These are phyloP conservation scores for Pseudonitzschia delicatissima DNA, from an alignment of 108 stramenopile species.

Conservation along the genomic window DNA sequence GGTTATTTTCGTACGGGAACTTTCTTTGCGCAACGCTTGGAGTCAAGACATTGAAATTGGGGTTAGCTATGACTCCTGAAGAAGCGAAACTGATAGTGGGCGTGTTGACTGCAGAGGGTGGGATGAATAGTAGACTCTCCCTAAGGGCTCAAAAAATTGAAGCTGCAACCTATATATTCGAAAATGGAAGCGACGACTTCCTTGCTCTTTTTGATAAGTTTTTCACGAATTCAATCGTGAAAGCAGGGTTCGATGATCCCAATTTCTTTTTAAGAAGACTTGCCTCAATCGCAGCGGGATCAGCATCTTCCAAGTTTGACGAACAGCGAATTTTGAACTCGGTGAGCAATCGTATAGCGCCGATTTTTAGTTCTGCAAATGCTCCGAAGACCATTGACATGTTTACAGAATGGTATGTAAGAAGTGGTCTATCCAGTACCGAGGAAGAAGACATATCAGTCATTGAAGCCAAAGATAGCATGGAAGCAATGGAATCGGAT, in stretches of 20 bases:
- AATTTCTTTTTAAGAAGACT: constrained; percentile 23
- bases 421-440: constrained; percentile 1
- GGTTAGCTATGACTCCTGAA: neutral
- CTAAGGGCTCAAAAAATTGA: constrained; percentile 27
- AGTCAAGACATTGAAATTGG: neutral
- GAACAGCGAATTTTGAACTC: constrained; percentile 17
- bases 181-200: constrained; percentile 38
- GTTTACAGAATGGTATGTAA: constrained; percentile 16
- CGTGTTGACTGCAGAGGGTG: constrained; percentile 16
- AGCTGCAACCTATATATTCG: constrained; percentile 36
- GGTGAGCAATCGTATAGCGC: constrained; percentile 14
- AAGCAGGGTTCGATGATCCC: constrained; percentile 17
- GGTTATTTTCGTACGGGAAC: constrained; percentile 9
- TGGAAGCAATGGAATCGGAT: constrained; percentile 46
- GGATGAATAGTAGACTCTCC: constrained; percentile 26
- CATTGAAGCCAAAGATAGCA: constrained; percentile 26
- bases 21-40: constrained; percentile 1
- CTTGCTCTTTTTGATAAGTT: constrained; percentile 15
- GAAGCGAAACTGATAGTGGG: constrained; percentile 25
- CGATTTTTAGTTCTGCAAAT: constrained; percentile 2
- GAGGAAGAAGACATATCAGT: constrained; percentile 1
- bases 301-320: constrained; percentile 6
- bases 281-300: constrained; percentile 21
- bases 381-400: neutral
- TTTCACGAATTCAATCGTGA: constrained; percentile 28